phyloP scores from a whole-genome alignment of 306 rosid genomes.

The Sophora flavescens region DNA sequence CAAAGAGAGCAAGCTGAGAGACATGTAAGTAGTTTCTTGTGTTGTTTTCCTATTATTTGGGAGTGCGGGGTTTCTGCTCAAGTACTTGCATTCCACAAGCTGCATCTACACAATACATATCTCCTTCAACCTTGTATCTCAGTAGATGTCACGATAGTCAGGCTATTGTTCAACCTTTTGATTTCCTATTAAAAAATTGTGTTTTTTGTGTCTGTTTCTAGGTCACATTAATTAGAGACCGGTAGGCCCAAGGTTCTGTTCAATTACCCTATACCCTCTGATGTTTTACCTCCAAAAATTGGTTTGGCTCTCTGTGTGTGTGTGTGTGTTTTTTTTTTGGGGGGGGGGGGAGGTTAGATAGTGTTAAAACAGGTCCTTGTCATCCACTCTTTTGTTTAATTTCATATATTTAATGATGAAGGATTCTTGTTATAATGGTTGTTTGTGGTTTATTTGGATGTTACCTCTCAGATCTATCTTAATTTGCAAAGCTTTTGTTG shows the following conservation, averaged over 20 bases:
- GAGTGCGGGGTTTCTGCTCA: slow-evolving; percentile 4
- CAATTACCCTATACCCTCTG: not conserved
- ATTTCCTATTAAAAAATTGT: slow-evolving; percentile 28
- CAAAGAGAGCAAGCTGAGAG: slow-evolving; percentile 98
- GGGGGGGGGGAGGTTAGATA: not conserved
- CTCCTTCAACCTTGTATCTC: slow-evolving; percentile 13
- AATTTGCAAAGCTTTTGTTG: slow-evolving; percentile 17
- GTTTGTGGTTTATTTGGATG: slow-evolving; percentile 26
- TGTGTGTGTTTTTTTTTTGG: no score
- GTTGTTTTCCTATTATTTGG: slow-evolving; percentile 3
- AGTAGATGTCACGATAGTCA: slow-evolving; percentile 18
- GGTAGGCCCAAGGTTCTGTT: not conserved
- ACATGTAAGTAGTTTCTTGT: slow-evolving; percentile 66
- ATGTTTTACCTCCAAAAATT: no score
- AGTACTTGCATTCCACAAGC: slow-evolving; percentile 1
- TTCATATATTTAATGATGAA: slow-evolving; percentile 28
- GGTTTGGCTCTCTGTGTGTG: no score
- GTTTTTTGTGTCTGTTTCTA: slow-evolving; percentile 29
- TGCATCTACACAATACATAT: not conserved
- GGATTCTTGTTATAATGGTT: slow-evolving; percentile 15
- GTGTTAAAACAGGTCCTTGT: not conserved
- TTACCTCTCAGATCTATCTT: slow-evolving; percentile 25
- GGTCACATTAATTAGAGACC: slow-evolving; percentile 7
- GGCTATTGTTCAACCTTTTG: slow-evolving; percentile 33
- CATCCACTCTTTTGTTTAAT: slow-evolving; percentile 10